Percentiles rank a stretch among this genome's conserved stretches.
These are phyloP conservation scores for Exserohilum turcica DNA, from an alignment of 2,329 filamentous ascomycete species.

Conservation along the genomic window DNA sequence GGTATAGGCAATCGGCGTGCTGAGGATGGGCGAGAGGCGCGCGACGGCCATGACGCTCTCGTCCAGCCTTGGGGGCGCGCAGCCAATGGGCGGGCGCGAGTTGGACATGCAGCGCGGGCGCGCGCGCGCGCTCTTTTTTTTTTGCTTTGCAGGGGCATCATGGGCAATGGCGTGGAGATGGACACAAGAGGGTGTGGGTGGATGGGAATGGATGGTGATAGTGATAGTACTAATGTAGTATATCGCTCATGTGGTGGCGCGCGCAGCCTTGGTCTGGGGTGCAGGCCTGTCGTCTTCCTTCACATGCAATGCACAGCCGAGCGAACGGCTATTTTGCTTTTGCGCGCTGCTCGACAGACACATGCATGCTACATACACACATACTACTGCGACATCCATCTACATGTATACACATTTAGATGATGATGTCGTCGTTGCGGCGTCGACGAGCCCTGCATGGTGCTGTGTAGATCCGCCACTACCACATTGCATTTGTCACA, in stretches of 20 bases:
- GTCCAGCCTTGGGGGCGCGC: conserved; percentile 1
- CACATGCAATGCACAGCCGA: too few relatives aligned
- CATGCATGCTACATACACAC: too few relatives aligned
- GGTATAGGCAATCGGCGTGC: not conserved
- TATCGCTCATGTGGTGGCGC: conserved; percentile 7
- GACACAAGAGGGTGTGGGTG: conserved; percentile 12
- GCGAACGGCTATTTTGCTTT: too few relatives aligned
- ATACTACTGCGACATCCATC: too few relatives aligned
- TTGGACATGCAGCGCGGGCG: conserved; percentile 13
- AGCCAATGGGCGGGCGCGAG: conserved; percentile 8
- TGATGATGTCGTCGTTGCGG: conserved; percentile 8
- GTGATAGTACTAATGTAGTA: too few relatives aligned
- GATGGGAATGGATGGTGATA: too few relatives aligned
- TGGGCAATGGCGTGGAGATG: conserved; percentile 8
- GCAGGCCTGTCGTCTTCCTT: conserved; percentile 4
- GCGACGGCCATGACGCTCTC: conserved; percentile 14
- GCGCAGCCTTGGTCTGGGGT: too few relatives aligned
- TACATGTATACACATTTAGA: too few relatives aligned
- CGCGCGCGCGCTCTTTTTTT: conserved; percentile 7
- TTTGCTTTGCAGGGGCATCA: conserved; percentile 6
- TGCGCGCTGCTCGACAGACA: too few relatives aligned
- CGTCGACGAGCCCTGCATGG: conserved; percentile 9
- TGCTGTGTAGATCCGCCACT: not conserved
- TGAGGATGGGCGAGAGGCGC: conserved; percentile 12
- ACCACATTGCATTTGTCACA: conserved; percentile 12